Percentiles rank a stretch among this genome's conserved stretches.
These are phyloP conservation scores for Apiospora koreana DNA, from an alignment of 2,329 filamentous ascomycete species.

Conservation along the genomic window DNA sequence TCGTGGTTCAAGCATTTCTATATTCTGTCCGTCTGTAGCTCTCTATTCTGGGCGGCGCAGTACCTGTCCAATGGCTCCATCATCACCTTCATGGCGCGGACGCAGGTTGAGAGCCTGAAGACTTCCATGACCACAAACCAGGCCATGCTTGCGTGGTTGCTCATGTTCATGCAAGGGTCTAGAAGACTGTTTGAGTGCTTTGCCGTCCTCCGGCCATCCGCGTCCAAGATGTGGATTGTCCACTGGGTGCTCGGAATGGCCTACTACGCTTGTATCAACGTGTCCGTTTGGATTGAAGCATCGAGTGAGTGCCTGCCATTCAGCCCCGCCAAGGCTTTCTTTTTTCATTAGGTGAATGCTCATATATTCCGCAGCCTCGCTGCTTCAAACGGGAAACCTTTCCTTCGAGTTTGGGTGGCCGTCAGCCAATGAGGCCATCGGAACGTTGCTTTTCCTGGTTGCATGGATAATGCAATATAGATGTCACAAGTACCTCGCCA, in stretches of 20 bases:
- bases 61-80: slow-evolving; percentile 55
- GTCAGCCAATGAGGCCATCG: slow-evolving; percentile 52
- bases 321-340: background rate
- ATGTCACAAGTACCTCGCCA: slow-evolving; percentile 70
- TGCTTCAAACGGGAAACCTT: slow-evolving; percentile 26
- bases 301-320: slow-evolving; percentile 54
- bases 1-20: slow-evolving; percentile 92
- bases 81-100: slow-evolving; percentile 49
- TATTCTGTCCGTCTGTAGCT: slow-evolving; percentile 66
- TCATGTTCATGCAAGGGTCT: slow-evolving; percentile 75
- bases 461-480: slow-evolving; percentile 75
- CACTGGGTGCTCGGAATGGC: slow-evolving; percentile 79
- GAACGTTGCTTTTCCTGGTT: slow-evolving; percentile 64
- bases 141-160: slow-evolving; percentile 64
- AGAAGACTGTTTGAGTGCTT: slow-evolving; percentile 78
- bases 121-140: slow-evolving; percentile 61
- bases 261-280: slow-evolving; percentile 74
- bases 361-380: slow-evolving; percentile 29
- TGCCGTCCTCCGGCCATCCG: slow-evolving; percentile 63
- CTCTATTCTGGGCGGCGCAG: slow-evolving; percentile 73
- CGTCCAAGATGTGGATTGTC: slow-evolving; percentile 79
- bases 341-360: background rate
- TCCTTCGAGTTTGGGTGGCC: slow-evolving; percentile 30
- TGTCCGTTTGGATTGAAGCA: slow-evolving; percentile 85
- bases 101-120: slow-evolving; percentile 31